Percentiles rank a stretch among this genome's conserved stretches.
These are phyloP conservation scores for Fraxinus floribunda DNA, from an alignment of 305 asterid genomes.

Conservation along the genomic window DNA sequence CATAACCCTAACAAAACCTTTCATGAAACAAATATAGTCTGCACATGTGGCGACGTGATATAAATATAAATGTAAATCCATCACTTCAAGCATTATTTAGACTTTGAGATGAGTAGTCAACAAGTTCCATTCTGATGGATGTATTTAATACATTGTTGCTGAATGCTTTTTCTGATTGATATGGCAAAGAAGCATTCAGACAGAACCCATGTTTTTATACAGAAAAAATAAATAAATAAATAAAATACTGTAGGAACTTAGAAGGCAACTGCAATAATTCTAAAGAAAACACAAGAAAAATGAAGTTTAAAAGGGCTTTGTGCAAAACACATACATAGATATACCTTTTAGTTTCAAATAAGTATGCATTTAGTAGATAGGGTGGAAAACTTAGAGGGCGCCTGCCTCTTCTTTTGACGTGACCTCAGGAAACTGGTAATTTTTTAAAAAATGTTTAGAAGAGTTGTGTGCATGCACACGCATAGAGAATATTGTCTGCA, in stretches of 20 bases:
- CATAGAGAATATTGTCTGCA: background rate
- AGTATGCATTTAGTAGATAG: background rate
- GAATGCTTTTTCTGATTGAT: background rate
- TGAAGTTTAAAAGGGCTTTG: background rate
- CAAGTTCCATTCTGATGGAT: background rate
- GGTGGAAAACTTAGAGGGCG: background rate
- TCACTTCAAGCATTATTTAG: background rate
- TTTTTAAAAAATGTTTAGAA: background rate
- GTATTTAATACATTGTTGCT: background rate
- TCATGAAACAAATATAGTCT: background rate
- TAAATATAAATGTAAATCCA: background rate
- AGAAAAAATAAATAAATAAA: background rate
- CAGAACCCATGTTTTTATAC: background rate
- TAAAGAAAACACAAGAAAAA: background rate
- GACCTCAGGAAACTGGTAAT: background rate
- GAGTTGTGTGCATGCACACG: background rate
- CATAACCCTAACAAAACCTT: background rate
- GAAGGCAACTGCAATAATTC: background rate
- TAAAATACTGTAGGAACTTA: background rate
- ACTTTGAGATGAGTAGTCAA: background rate
- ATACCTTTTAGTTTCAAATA: background rate
- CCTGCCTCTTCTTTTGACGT: background rate
- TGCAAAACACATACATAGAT: background rate
- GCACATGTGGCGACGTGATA: background rate
- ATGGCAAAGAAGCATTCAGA: background rate